Evolutionary conservation across 2,329 filamentous ascomycete genomes (phyloP).

Genomic region (Verticillium dahliae): DNA sequence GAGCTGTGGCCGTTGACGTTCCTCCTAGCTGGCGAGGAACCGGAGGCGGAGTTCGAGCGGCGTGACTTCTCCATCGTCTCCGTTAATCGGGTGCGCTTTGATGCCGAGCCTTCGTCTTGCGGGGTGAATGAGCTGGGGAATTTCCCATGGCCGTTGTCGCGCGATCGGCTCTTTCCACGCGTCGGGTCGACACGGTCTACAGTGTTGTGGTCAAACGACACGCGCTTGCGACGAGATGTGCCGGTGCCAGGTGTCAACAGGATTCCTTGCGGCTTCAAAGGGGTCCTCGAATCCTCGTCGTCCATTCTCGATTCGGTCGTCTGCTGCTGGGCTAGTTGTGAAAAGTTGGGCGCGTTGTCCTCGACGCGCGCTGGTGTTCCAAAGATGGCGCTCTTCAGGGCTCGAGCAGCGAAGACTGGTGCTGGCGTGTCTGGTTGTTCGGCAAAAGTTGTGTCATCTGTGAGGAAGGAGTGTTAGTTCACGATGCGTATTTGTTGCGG

Average conservation of each 20-base stretch:
- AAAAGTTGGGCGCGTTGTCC: constrained; percentile 23
- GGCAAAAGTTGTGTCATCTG: constrained; percentile 36
- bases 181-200: constrained; percentile 28
- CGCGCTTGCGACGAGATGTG: constrained; percentile 54
- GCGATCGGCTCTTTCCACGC: constrained; percentile 15
- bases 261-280: constrained; percentile 47
- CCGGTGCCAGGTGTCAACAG: constrained; percentile 58
- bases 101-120: constrained; percentile 11
- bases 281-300: constrained; percentile 32
- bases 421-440: constrained; percentile 60
- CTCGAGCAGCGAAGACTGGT: constrained; percentile 59
- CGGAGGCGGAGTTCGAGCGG: constrained; percentile 14
- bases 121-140: constrained; percentile 19
- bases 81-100: constrained; percentile 35
- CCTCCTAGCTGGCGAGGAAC: background rate
- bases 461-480: background rate
- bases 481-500: background rate
- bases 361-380: constrained; percentile 44
- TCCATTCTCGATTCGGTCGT: constrained; percentile 4
- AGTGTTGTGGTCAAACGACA: constrained; percentile 57
- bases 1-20: constrained; percentile 13
- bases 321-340: background rate
- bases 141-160: constrained; percentile 20
- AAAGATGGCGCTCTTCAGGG: constrained; percentile 57
- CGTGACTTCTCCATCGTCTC: constrained; percentile 38